Evolutionary conservation across 257 asterid genomes (phyloP).

Genomic region (Solanum sitiens): DNA sequence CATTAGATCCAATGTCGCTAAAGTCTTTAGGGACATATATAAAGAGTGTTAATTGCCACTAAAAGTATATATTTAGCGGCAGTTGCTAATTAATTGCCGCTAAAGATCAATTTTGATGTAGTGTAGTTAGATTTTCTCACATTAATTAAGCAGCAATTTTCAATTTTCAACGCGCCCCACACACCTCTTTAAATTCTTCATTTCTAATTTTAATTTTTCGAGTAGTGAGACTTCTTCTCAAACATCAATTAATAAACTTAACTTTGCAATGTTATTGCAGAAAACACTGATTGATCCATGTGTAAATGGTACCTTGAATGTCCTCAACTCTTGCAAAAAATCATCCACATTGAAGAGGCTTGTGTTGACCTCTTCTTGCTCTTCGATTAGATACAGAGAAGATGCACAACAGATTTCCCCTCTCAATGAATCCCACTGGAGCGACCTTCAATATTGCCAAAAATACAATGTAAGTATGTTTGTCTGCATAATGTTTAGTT

Average conservation of each 20-base stretch:
- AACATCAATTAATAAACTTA: neutral
- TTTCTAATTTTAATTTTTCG: too few species aligned
- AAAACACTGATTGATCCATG: constrained; percentile 72
- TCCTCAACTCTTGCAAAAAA: constrained; percentile 71
- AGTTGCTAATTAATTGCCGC: too few species aligned
- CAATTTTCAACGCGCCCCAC: neutral
- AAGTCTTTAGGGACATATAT: too few species aligned
- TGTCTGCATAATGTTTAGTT: neutral
- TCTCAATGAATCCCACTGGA: constrained; percentile 93
- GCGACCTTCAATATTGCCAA: constrained; percentile 64
- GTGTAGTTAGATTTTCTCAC: neutral
- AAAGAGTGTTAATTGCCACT: too few species aligned
- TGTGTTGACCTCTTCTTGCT: constrained; percentile 88
- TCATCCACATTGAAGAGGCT: constrained; percentile 55
- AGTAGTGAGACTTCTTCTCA: neutral
- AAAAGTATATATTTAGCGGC: too few species aligned
- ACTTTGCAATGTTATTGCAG: constrained; percentile 24
- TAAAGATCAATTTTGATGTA: too few species aligned
- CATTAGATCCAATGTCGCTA: too few species aligned
- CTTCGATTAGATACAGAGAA: constrained; percentile 65
- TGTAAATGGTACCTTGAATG: constrained; percentile 75
- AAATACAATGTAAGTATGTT: constrained; percentile 40
- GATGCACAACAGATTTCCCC: constrained; percentile 51
- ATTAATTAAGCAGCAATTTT: neutral
- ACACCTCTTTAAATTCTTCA: neutral